Evolutionary conservation across 2,329 filamentous ascomycete species (phyloP).

Genomic region (Phyllosticta citriasiana): DNA sequence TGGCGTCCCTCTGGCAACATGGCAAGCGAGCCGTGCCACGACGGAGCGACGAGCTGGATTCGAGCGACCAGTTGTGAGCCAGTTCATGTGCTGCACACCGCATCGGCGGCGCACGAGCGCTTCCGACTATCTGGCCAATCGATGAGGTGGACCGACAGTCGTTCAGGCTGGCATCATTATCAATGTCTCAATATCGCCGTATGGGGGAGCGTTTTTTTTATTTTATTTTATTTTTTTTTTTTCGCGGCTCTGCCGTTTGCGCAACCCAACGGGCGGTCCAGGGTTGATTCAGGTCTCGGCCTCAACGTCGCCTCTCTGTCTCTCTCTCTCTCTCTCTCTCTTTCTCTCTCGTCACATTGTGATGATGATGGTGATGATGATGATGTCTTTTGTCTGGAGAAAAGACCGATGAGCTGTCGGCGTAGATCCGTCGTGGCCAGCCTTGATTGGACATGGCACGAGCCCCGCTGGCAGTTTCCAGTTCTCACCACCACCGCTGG

Average conservation of each 20-base stretch:
- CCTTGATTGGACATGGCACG: conserved; percentile 4
- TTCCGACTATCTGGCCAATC: not conserved
- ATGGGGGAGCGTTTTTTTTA: no score
- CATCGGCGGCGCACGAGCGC: conserved; percentile 9
- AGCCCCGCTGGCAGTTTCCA: conserved; percentile 2
- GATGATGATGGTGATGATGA: not conserved
- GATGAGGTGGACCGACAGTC: not conserved
- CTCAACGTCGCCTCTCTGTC: not conserved
- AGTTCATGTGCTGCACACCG: not conserved
- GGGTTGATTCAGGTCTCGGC: not conserved
- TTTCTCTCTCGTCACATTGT: not conserved
- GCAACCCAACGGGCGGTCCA: not conserved
- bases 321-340: not conserved
- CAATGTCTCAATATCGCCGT: no score
- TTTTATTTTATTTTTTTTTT: not conserved
- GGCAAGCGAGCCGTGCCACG: not conserved
- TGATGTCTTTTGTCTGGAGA: not conserved
- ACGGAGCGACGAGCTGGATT: not conserved
- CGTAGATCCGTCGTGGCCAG: conserved; percentile 4
- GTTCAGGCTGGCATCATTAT: no score
- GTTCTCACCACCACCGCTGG: conserved; percentile 1
- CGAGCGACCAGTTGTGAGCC: not conserved
- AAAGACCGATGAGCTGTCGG: conserved; percentile 4
- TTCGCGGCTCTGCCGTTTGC: not conserved
- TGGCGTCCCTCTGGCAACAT: not conserved